Evolutionary conservation across 345 rosid genomes (phyloP).

Genomic region (Hypericum androsaemum): DNA sequence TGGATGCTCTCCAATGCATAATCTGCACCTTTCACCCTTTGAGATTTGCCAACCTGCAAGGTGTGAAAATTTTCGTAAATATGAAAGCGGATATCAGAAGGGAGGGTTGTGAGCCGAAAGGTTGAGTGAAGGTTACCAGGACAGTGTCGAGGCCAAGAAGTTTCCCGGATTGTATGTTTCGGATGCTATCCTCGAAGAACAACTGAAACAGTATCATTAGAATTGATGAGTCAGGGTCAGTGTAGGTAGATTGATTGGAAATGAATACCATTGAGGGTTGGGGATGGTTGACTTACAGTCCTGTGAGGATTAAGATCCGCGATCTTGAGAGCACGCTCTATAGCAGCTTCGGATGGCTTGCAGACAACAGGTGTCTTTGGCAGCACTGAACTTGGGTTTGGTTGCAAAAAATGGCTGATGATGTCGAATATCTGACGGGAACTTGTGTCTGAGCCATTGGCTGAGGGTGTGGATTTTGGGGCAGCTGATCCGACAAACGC

Average conservation of each 20-base stretch:
- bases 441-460: not conserved
- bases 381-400: not conserved
- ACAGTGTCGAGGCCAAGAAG: constrained; percentile 60
- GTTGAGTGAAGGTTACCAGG: constrained; percentile 33
- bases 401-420: no score
- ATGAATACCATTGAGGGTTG: no score
- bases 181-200: constrained; percentile 76
- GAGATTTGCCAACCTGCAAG: constrained; percentile 59
- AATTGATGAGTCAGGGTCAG: no score
- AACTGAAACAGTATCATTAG: constrained; percentile 28
- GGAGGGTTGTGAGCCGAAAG: no score
- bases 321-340: constrained; percentile 11
- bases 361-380: constrained; percentile 11
- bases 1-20: constrained; percentile 73
- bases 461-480: no score
- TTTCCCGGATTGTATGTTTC: constrained; percentile 75
- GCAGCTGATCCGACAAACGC: no score
- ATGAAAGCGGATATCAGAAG: no score
- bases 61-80: no score
- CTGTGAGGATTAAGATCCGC: constrained; percentile 16
- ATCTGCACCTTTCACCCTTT: constrained; percentile 57
- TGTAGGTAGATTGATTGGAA: no score
- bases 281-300: constrained; percentile 9
- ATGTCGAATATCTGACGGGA: not conserved
- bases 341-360: constrained; percentile 16